Percentiles rank a stretch among this genome's conserved stretches.
phyloP scores from a whole-genome alignment of 768 basidiomycete genomes.

The Leccinellum luteum region DNA sequence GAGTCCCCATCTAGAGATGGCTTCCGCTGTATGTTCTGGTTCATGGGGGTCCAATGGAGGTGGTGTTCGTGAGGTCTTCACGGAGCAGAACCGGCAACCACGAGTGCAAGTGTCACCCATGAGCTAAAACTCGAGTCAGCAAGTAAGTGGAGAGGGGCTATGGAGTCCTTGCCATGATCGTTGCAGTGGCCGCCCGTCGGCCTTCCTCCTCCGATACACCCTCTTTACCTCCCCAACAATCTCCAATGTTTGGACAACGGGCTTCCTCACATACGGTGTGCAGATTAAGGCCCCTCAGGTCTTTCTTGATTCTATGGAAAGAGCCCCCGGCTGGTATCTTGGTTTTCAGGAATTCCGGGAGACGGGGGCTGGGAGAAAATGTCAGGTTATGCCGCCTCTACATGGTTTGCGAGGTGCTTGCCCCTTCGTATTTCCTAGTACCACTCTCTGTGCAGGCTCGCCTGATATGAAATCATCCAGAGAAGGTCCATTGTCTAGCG shows the following conservation, averaged over 20 bases:
- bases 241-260: conserved; percentile 98
- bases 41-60: conserved; percentile 94
- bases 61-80: conserved; percentile 88
- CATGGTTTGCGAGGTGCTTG: conserved; percentile 32
- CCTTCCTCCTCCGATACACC: conserved; percentile 65
- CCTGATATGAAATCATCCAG: conserved; percentile 82
- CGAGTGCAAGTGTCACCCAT: conserved; percentile 99
- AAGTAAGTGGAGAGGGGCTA: neutral
- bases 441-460: conserved; percentile 51
- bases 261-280: conserved; percentile 99
- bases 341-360: conserved; percentile 87
- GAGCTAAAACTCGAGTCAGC: conserved; percentile 48
- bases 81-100: conserved; percentile 95
- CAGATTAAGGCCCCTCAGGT: conserved; percentile 84
- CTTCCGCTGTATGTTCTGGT: conserved; percentile 97
- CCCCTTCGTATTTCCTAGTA: conserved; percentile 72
- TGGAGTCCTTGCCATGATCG: conserved; percentile 79
- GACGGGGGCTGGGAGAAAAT: conserved; percentile 58
- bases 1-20: conserved; percentile 95
- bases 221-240: conserved; percentile 94
- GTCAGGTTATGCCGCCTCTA: neutral
- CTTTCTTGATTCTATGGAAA: conserved; percentile 91
- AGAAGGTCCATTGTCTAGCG: conserved; percentile 63
- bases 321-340: conserved; percentile 87
- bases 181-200: conserved; percentile 87